Evolutionary conservation across 345 rosid species (phyloP).

Genomic region (Nasturtium officinale): DNA sequence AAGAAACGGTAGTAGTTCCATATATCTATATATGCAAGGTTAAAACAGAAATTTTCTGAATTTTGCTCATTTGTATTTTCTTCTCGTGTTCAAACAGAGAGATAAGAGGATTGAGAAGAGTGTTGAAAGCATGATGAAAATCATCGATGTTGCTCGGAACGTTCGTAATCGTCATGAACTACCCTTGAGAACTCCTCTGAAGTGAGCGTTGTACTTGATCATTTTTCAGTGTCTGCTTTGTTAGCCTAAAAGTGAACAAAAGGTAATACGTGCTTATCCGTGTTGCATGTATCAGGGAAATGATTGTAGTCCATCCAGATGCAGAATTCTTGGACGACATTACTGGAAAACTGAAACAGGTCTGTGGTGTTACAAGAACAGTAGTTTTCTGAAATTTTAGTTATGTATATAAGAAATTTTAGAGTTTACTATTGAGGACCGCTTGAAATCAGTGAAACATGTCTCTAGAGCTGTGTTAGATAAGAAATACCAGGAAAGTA

Average conservation of each 20-base stretch:
- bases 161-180: constrained; percentile 86
- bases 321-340: constrained; percentile 84
- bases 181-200: constrained; percentile 89
- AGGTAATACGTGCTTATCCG: background rate
- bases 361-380: constrained; percentile 38
- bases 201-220: constrained; percentile 48
- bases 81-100: constrained; percentile 53
- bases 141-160: constrained; percentile 91
- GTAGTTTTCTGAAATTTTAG: constrained; percentile 9
- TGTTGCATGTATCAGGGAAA: constrained; percentile 68
- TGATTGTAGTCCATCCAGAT: constrained; percentile 87
- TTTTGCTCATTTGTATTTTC: background rate
- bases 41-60: background rate
- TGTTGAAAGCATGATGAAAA: constrained; percentile 84
- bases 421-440: constrained; percentile 9
- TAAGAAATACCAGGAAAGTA: too few species aligned
- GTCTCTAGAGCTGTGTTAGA: background rate
- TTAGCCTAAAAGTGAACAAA: constrained; percentile 5
- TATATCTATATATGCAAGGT: constrained; percentile 18
- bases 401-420: background rate
- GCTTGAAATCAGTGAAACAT: constrained; percentile 16
- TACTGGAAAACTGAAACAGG: constrained; percentile 83
- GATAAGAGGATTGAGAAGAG: constrained; percentile 84
- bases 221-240: background rate
- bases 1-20: constrained; percentile 66